Conservation (phyloP, 1,139 yeast genomes). For the Magnusiomyces clavatus region DNA sequence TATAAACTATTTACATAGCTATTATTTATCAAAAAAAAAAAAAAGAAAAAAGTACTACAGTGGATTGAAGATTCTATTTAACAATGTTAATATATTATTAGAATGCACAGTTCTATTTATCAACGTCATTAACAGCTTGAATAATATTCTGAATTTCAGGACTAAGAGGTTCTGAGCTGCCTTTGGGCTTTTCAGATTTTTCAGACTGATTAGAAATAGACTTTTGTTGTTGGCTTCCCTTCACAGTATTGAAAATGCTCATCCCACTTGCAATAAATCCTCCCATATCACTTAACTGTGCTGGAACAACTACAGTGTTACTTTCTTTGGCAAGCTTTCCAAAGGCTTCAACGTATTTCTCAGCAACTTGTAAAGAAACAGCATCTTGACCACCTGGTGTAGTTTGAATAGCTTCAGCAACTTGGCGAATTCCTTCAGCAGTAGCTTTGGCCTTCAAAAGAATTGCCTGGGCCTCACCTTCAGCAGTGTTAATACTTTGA, state of each 20-base stretch:
- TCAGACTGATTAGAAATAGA: neutral
- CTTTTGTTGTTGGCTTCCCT: neutral
- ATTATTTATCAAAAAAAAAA: too few species aligned
- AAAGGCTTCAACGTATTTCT: slow-evolving; percentile 74
- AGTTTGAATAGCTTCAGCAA: slow-evolving; percentile 59
- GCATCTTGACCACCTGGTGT: slow-evolving; percentile 72
- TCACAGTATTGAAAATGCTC: slow-evolving; percentile 58
- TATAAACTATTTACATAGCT: too few species aligned
- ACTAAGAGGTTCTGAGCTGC: neutral
- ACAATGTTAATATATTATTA: too few species aligned
- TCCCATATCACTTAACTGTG: slow-evolving; percentile 68
- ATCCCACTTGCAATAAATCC: slow-evolving; percentile 70
- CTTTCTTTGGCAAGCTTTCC: slow-evolving; percentile 77
- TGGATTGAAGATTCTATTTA: too few species aligned
- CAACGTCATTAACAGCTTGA: neutral
- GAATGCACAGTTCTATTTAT: too few species aligned
- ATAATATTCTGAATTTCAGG: slow-evolving; percentile 1
- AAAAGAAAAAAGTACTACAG: too few species aligned
- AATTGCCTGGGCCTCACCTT: slow-evolving; percentile 65
- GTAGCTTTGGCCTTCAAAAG: slow-evolving; percentile 66
- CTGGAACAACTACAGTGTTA: slow-evolving; percentile 70
- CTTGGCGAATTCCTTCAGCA: slow-evolving; percentile 56
- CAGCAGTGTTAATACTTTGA: slow-evolving; percentile 56
- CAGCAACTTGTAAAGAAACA: slow-evolving; percentile 72
- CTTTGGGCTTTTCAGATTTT: neutral